Evolutionary conservation across 2,329 filamentous ascomycete species (phyloP).

Genomic region (Tricladium varicosporioides): DNA sequence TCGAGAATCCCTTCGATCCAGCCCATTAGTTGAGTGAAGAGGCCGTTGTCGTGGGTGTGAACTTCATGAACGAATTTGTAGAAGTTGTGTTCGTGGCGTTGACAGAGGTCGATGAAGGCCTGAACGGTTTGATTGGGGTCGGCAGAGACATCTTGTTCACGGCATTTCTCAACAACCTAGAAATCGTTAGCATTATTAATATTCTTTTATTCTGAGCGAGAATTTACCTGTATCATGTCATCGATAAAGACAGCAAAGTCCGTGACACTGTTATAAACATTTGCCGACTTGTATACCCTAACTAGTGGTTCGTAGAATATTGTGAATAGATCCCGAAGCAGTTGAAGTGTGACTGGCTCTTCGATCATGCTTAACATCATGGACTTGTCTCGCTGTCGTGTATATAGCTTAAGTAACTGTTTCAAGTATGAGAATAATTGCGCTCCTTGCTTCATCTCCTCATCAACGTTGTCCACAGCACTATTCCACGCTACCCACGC

Average conservation of each 20-base stretch:
- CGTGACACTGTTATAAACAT: slow-evolving; percentile 95
- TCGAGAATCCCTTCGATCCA: slow-evolving; percentile 96
- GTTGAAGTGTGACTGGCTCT: slow-evolving; percentile 92
- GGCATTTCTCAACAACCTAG: slow-evolving; percentile 62
- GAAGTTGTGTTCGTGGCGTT: slow-evolving; percentile 92
- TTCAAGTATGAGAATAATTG: slow-evolving; percentile 94
- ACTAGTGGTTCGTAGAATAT: slow-evolving; percentile 99
- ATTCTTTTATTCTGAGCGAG: not conserved
- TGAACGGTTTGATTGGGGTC: slow-evolving; percentile 99
- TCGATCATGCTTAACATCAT: slow-evolving; percentile 98
- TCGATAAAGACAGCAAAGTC: slow-evolving; percentile 93
- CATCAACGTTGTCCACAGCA: slow-evolving; percentile 86
- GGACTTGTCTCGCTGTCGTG: slow-evolving; percentile 86
- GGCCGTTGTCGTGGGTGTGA: slow-evolving; percentile 91
- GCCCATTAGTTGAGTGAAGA: slow-evolving; percentile 94
- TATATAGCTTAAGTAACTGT: slow-evolving; percentile 88
- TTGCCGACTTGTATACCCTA: slow-evolving; percentile 96
- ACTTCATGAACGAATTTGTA: slow-evolving; percentile 99
- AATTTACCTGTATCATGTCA: slow-evolving; percentile 76
- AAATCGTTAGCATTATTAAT: slow-evolving; percentile 16
- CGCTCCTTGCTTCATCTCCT: slow-evolving; percentile 83
- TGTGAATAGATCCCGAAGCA: slow-evolving; percentile 94
- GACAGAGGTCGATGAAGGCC: slow-evolving; percentile 94
- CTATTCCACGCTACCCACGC: slow-evolving; percentile 96
- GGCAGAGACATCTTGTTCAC: slow-evolving; percentile 78